Base-by-base conservation (phyloP, 2,329 filamentous ascomycete species). In the Cordyceps cateniannulata region DNA sequence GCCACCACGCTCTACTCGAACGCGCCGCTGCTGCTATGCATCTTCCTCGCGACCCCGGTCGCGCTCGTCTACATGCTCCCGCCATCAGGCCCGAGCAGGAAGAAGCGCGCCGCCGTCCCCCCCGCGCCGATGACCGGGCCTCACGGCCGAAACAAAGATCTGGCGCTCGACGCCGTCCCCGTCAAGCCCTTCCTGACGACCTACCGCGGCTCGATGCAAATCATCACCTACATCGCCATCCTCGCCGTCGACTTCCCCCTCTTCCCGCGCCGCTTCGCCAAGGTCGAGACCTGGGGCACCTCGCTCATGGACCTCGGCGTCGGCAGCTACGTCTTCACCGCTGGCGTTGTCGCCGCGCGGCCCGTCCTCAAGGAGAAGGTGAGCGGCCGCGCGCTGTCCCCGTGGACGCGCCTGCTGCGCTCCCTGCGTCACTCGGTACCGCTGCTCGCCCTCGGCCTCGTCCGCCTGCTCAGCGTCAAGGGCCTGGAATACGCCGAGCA, bases 261-360 rank as follows among this genome's bases (percentile, higher is more conserved):
- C 62, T 99, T 99, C 69, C 95, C 95, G 2, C 85, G 95, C 29
- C 88, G 95, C 35, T 98, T 98, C 72, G 95, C 92, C 61, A 99
- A 99, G 77, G 95, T 96, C 2, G 95, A 99, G 75, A 97, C 91
- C n/a, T 99, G 95, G 91, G 95, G 95, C 59, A 97, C 93, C 1
- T 98, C 93, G n/a, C 78, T 99, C 63, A 99, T 99, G 95, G 95
- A 99, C 72, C 81, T 98, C 69, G 95, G 95, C 53, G 95, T 99
- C 52, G 95, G 95, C 29, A 96, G 93, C 14, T 99, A 99, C 76
- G 95, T 99, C 68, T 99, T 96, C 75, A 92, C 92, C 2, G 90
- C 89, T 18, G 95, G 95, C 24, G 79, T 97, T 38, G 91, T 98
- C n/a, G 92, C 90, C 42, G 92, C 93, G 16, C 84, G 93, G 20